A percentile compares a stretch with the other conserved stretches of the same genome.
Conservation (phyloP, 768 basidiomycete genomes). For the Atractiella rhizophila region DNA sequence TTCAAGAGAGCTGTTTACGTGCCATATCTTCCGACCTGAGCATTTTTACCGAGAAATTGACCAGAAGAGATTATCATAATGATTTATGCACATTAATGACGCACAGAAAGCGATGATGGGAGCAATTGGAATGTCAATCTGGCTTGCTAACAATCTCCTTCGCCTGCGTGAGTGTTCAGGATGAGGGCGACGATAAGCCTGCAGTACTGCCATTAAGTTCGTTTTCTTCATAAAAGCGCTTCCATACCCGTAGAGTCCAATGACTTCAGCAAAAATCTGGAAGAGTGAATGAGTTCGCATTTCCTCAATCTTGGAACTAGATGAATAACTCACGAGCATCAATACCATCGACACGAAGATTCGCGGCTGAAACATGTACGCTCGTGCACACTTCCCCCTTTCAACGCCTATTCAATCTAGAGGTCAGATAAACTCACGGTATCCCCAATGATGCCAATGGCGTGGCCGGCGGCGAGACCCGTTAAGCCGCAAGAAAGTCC, state of each 20-base stretch:
- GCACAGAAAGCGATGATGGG: too few species aligned
- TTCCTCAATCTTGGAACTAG: too few species aligned
- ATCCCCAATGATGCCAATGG: slow-evolving; percentile 82
- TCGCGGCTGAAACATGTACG: slow-evolving; percentile 67
- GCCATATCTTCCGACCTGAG: too few species aligned
- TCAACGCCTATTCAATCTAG: not conserved
- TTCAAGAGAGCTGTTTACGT: too few species aligned
- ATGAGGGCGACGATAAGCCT: slow-evolving; percentile 53
- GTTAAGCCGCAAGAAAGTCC: slow-evolving; percentile 76
- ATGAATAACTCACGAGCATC: slow-evolving; percentile 33
- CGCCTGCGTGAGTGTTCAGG: slow-evolving; percentile 54
- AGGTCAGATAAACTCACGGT: slow-evolving; percentile 33
- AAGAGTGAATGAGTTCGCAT: not conserved
- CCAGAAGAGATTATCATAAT: too few species aligned
- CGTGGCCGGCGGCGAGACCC: slow-evolving; percentile 76
- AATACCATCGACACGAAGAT: slow-evolving; percentile 92
- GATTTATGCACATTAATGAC: too few species aligned
- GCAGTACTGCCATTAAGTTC: slow-evolving; percentile 12
- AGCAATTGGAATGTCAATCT: too few species aligned
- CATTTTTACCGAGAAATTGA: too few species aligned
- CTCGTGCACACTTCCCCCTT: slow-evolving; percentile 46
- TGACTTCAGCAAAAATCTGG: slow-evolving; percentile 60
- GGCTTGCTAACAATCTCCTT: slow-evolving; percentile 21
- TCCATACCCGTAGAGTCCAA: slow-evolving; percentile 50
- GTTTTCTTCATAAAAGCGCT: not conserved